phyloP scores from a whole-genome alignment of 108 stramenopile genomes.

The Nitzschia palea region DNA sequence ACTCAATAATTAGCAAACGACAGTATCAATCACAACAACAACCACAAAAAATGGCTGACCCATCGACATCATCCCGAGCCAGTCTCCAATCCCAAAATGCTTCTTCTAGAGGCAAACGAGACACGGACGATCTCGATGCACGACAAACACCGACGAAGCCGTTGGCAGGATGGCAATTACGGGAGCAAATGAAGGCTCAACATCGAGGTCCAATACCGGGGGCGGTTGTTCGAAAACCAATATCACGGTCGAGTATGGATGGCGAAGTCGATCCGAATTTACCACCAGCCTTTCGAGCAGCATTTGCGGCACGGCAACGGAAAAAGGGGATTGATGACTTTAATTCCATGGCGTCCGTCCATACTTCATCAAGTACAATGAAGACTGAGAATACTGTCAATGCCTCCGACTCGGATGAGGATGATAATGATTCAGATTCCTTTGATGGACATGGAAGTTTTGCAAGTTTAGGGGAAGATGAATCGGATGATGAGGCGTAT shows the following conservation, averaged over 20 bases:
- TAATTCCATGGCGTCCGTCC: constrained; percentile 25
- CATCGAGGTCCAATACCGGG: background rate
- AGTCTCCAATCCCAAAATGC: too few species aligned
- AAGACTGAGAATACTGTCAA: constrained; percentile 1
- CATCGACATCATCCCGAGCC: too few species aligned
- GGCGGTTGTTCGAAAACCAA: background rate
- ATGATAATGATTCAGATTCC: constrained; percentile 22
- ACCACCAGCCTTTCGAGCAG: constrained; percentile 34
- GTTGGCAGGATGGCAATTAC: constrained; percentile 31
- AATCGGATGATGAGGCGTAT: constrained; percentile 39
- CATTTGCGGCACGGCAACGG: constrained; percentile 14
- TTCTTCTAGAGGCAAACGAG: background rate
- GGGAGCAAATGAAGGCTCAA: constrained; percentile 29
- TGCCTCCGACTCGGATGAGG: constrained; percentile 1
- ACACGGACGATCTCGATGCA: constrained; percentile 6
- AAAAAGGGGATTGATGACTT: constrained; percentile 27
- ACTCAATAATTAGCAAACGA: too few species aligned
- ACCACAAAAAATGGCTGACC: too few species aligned
- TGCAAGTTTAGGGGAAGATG: constrained; percentile 35
- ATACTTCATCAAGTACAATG: constrained; percentile 9
- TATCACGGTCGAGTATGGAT: background rate
- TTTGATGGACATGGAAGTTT: constrained; percentile 36
- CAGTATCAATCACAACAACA: too few species aligned
- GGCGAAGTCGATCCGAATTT: constrained; percentile 19
- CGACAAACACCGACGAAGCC: constrained; percentile 16